Evolutionary conservation across 805 yeast species (phyloP).

Genomic region (Tanozyma kutaoensis): DNA sequence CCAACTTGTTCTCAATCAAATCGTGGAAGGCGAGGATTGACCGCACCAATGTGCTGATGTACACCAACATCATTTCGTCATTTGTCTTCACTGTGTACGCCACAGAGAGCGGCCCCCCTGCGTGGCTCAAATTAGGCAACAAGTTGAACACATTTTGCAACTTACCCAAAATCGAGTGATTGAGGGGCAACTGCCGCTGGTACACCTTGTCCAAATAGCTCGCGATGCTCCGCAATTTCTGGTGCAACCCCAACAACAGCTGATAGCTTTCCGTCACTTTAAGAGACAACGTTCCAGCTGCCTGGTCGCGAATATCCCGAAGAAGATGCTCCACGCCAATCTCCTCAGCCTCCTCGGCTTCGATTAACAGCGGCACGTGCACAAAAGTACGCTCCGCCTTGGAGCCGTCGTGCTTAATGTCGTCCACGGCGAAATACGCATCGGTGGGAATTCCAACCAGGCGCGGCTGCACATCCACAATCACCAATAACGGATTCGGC

Average conservation of each 20-base stretch:
- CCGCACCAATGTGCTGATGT: constrained; percentile 79
- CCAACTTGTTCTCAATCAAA: constrained; percentile 88
- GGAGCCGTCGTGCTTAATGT: constrained; percentile 91
- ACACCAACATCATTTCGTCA: constrained; percentile 90
- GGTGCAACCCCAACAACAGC: constrained; percentile 75
- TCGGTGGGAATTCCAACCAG: constrained; percentile 90
- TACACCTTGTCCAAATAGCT: constrained; percentile 65
- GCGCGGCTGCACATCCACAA: constrained; percentile 82
- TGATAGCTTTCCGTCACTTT: constrained; percentile 81
- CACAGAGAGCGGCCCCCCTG: constrained; percentile 36
- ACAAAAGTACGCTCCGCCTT: constrained; percentile 85
- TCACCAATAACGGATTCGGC: constrained; percentile 66
- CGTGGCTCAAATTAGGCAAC: constrained; percentile 65
- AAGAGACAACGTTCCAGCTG: constrained; percentile 84
- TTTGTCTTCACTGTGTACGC: constrained; percentile 90
- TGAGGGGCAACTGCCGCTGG: constrained; percentile 63
- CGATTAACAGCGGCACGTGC: constrained; percentile 84
- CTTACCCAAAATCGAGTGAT: constrained; percentile 82
- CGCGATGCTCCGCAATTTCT: constrained; percentile 66
- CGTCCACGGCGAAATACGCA: constrained; percentile 88
- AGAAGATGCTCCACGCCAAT: constrained; percentile 95
- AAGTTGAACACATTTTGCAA: constrained; percentile 90
- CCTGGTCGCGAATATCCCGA: constrained; percentile 91
- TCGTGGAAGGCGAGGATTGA: constrained; percentile 95
- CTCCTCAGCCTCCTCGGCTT: constrained; percentile 98